Conservation (phyloP, 208 protist genomes). For the Tetramitus jugosus region DNA sequence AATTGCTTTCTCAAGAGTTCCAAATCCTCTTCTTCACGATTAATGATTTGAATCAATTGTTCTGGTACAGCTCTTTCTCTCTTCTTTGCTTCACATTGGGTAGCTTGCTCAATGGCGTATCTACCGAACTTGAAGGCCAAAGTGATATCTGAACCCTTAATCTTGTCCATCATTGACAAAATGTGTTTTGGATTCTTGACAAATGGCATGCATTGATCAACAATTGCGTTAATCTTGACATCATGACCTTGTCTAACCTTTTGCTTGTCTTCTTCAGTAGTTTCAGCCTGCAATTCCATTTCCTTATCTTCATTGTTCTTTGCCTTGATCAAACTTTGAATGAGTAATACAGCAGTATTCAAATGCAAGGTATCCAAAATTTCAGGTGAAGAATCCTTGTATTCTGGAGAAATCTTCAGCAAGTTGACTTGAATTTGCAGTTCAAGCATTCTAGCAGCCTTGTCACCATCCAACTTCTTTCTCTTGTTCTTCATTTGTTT, state of each 20-base stretch:
- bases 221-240: neutral
- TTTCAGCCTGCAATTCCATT: neutral
- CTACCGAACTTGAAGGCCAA: neutral
- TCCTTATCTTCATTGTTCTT: neutral
- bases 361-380: neutral
- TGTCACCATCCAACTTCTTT: neutral
- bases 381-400: neutral
- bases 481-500: neutral
- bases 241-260: no score
- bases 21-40: neutral
- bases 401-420: neutral
- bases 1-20: neutral
- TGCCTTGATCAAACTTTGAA: neutral
- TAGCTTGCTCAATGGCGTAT: neutral
- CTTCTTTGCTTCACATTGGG: neutral
- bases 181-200: neutral
- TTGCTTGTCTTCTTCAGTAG: neutral
- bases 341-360: neutral
- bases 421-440: neutral
- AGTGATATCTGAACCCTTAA: neutral
- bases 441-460: neutral
- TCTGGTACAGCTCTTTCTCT: neutral
- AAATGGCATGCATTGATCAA: neutral
- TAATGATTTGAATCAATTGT: neutral
- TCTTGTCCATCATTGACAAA: neutral